These are phyloP conservation scores for Cicer bijugum DNA, from an alignment of 306 rosid genomes.

Conservation along the genomic window DNA sequence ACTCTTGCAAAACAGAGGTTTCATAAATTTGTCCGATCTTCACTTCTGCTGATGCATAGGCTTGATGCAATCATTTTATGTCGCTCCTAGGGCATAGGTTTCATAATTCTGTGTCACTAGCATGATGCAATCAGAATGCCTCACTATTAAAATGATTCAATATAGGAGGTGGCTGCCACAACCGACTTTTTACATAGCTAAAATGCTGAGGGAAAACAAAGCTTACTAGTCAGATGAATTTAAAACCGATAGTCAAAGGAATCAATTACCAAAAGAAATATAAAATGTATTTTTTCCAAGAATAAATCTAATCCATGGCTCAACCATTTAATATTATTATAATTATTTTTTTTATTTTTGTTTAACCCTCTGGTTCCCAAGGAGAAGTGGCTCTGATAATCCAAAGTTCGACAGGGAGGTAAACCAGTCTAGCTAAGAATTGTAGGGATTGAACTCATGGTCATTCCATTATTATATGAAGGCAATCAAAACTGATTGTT, in stretches of 20 bases:
- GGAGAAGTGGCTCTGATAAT: neutral
- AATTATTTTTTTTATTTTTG: neutral
- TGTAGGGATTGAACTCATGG: conserved; percentile 1
- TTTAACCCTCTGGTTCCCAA: neutral
- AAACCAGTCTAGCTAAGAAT: conserved; percentile 2
- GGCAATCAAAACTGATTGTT: conserved; percentile 31
- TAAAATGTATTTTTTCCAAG: conserved; percentile 30
- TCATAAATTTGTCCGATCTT: neutral
- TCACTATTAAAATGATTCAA: neutral
- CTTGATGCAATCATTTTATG: neutral
- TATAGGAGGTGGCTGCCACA: neutral
- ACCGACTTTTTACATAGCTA: neutral
- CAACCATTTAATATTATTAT: conserved; percentile 1
- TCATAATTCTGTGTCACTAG: too few relatives aligned
- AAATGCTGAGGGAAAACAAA: conserved; percentile 3
- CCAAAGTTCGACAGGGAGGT: neutral
- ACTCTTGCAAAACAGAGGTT: neutral
- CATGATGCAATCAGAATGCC: neutral
- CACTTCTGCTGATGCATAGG: neutral
- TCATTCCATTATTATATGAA: conserved; percentile 28
- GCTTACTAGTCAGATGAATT: conserved; percentile 7
- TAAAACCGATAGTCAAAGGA: conserved; percentile 34
- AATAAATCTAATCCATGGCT: conserved; percentile 30
- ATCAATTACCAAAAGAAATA: conserved; percentile 11
- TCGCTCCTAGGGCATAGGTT: too few relatives aligned